These are phyloP conservation scores for Funneliformis geosporum DNA, from an alignment of 192 early-diverging fungal genomes.

Conservation along the genomic window DNA sequence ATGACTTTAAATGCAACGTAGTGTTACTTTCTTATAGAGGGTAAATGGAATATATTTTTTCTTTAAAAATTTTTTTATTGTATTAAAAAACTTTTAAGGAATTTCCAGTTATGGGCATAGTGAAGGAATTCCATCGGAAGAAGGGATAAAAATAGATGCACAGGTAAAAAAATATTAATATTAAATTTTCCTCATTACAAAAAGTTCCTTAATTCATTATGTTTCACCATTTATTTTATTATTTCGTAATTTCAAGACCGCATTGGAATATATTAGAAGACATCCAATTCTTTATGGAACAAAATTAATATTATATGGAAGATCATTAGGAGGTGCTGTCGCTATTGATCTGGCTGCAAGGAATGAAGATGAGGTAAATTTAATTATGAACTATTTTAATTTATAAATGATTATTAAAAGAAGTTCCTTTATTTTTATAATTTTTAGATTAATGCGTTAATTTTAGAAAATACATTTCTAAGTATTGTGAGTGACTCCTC, in stretches of 20 bases:
- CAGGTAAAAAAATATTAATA: slow-evolving; percentile 50
- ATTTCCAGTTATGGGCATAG: slow-evolving; percentile 77
- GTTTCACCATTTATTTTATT: too few species aligned
- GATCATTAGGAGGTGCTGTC: slow-evolving; percentile 97
- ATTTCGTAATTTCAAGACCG: slow-evolving; percentile 51
- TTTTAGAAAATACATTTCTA: slow-evolving; percentile 94
- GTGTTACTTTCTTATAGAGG: slow-evolving; percentile 97
- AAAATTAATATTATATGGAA: slow-evolving; percentile 87
- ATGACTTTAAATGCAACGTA: slow-evolving; percentile 75
- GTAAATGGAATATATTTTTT: slow-evolving; percentile 41
- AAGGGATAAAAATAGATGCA: slow-evolving; percentile 86
- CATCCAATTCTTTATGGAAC: slow-evolving; percentile 76
- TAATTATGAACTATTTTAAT: background rate
- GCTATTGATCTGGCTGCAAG: slow-evolving; percentile 82
- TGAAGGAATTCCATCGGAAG: slow-evolving; percentile 83
- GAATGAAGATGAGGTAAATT: slow-evolving; percentile 58
- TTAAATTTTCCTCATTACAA: background rate
- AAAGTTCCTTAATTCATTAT: background rate
- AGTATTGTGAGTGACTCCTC: slow-evolving; percentile 61
- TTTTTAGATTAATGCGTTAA: slow-evolving; percentile 66
- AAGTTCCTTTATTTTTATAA: slow-evolving; percentile 14
- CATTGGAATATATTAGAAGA: slow-evolving; percentile 80
- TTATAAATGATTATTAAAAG: background rate
- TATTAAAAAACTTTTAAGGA: background rate
- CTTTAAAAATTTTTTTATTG: too few species aligned